Percentiles rank a stretch among this genome's conserved stretches.
Evolutionary conservation across 805 yeast genomes (phyloP).

Genomic region (Metschnikowia aberdeeniae): DNA sequence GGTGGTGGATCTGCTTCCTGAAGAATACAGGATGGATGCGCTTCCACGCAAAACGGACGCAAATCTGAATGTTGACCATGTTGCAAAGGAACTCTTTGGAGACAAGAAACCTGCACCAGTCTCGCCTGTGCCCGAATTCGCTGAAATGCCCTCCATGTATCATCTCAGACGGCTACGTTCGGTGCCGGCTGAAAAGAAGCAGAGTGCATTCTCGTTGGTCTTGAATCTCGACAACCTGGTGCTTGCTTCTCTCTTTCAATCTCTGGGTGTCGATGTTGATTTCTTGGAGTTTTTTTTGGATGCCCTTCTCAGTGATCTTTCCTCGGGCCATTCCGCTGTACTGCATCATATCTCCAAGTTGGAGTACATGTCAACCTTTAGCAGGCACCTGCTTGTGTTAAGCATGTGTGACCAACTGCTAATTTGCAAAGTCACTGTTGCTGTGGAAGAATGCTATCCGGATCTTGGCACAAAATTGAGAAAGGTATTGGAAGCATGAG

Average conservation of each 20-base stretch:
- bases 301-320: constrained; percentile 24
- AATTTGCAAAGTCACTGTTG: constrained; percentile 9
- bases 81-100: constrained; percentile 12
- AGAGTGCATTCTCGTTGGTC: constrained; percentile 34
- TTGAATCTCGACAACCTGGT: constrained; percentile 23
- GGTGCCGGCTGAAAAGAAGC: constrained; percentile 24
- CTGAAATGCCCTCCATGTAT: constrained; percentile 24
- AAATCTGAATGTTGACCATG: constrained; percentile 3
- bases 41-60: not conserved
- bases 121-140: constrained; percentile 10
- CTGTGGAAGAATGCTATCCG: constrained; percentile 1
- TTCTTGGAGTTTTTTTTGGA: constrained; percentile 46
- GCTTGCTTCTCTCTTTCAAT: constrained; percentile 30
- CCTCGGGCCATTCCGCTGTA: not conserved
- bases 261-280: constrained; percentile 48
- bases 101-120: not conserved
- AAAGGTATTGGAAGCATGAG: not conserved
- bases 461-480: not conserved
- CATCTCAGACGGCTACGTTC: constrained; percentile 22
- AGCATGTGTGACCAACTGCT: constrained; percentile 27
- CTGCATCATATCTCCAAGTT: constrained; percentile 4
- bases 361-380: constrained; percentile 10
- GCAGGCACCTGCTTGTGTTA: constrained; percentile 32
- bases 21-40: constrained; percentile 7
- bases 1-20: constrained; percentile 45